phyloP scores from a whole-genome alignment of 176 grass and related monocot genomes.

The Oryza brachyantha region DNA sequence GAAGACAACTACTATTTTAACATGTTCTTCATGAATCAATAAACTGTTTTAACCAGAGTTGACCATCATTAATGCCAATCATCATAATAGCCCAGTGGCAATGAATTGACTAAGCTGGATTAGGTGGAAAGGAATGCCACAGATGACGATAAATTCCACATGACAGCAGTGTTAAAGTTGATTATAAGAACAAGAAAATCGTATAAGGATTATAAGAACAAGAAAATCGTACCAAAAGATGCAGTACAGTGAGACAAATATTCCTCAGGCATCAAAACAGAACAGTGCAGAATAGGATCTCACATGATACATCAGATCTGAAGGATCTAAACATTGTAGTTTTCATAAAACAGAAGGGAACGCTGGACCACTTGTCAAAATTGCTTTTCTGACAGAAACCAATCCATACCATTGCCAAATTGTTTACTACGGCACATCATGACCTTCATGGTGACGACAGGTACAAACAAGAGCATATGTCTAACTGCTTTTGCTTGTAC shows the following conservation, averaged over 20 bases:
- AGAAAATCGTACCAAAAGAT: not conserved
- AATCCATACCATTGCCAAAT: not conserved
- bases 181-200: not conserved
- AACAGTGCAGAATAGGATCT: not conserved
- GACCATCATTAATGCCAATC: not conserved
- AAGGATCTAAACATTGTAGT: not conserved
- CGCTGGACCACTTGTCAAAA: not conserved
- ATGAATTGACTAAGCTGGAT: not conserved
- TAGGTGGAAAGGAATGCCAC: not conserved
- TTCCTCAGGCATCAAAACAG: not conserved
- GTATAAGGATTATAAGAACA: not conserved
- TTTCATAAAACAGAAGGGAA: not conserved
- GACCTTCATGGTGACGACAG: not conserved
- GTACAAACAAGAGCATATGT: not conserved
- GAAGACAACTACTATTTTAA: not conserved
- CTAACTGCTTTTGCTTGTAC: not conserved
- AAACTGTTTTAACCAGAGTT: not conserved
- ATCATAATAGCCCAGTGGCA: not conserved
- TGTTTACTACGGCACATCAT: not conserved
- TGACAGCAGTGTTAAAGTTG: not conserved
- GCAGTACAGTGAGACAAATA: not conserved
- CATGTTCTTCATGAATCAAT: not conserved
- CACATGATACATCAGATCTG: not conserved
- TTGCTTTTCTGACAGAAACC: not conserved
- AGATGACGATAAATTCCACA: not conserved